phyloP scores from a whole-genome alignment of 2,329 filamentous ascomycete species.

The Beauveria scarabaeidicola region DNA sequence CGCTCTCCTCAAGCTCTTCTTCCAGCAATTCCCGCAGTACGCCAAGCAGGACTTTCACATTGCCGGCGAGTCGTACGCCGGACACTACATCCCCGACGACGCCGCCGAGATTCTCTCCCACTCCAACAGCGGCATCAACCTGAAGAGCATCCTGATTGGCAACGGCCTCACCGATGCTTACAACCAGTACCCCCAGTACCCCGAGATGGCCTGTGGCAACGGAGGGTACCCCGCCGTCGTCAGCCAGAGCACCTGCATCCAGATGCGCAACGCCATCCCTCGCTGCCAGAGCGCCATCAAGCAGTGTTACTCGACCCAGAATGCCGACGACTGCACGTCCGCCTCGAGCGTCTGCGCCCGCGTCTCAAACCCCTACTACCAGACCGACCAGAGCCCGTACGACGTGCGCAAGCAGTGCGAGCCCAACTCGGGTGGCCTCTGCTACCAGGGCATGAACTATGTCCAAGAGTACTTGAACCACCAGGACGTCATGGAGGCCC shows the following conservation, averaged over 20 bases:
- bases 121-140: conserved; percentile 95
- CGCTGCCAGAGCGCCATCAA: conserved; percentile 85
- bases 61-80: conserved; percentile 88
- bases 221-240: conserved; percentile 89
- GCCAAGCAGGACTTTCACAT: conserved; percentile 95
- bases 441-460: conserved; percentile 85
- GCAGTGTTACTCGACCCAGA: conserved; percentile 86
- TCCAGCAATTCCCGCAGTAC: conserved; percentile 97
- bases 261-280: conserved; percentile 88
- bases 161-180: conserved; percentile 92
- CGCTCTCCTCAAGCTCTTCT: conserved; percentile 93
- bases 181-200: conserved; percentile 93
- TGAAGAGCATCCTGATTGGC: conserved; percentile 89
- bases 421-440: conserved; percentile 65
- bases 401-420: conserved; percentile 88
- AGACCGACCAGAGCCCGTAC: conserved; percentile 49
- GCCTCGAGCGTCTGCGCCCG: conserved; percentile 93
- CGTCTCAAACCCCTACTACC: conserved; percentile 5
- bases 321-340: conserved; percentile 84
- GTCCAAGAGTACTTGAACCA: conserved; percentile 85
- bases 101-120: conserved; percentile 85
- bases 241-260: conserved; percentile 63
- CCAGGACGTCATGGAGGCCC: conserved; percentile 70
- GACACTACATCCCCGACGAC: conserved; percentile 92
- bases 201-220: conserved; percentile 94